Evolutionary conservation across 176 grass and related monocot genomes (phyloP).

Genomic region (Cocos nucifera): DNA sequence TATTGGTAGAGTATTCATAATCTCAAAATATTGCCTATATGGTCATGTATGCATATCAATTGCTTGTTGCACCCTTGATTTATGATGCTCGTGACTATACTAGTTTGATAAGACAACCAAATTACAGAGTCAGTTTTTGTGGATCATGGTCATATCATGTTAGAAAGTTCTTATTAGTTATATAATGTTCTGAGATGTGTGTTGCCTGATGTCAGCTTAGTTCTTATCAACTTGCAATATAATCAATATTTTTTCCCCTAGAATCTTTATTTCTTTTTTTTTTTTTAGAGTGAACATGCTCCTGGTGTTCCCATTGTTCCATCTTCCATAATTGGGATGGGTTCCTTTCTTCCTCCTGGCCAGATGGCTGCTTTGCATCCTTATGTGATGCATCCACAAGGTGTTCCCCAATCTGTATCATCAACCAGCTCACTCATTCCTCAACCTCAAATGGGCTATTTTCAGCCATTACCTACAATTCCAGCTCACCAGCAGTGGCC

Average conservation of each 20-base stretch:
- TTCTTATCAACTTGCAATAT: not conserved
- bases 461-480: slow-evolving; percentile 30
- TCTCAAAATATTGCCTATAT: no score
- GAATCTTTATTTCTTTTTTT: slow-evolving; percentile 4
- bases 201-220: not conserved
- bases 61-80: no score
- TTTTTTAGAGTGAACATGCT: slow-evolving; percentile 35
- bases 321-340: slow-evolving; percentile 42
- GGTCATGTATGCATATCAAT: no score
- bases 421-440: slow-evolving; percentile 55
- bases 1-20: no score
- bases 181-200: no score
- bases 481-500: slow-evolving; percentile 35
- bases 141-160: no score
- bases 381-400: slow-evolving; percentile 63
- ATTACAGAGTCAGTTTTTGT: no score
- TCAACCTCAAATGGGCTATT: slow-evolving; percentile 38
- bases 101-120: no score
- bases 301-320: slow-evolving; percentile 38
- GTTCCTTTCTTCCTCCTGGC: slow-evolving; percentile 42
- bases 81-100: no score
- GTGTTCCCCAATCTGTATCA: slow-evolving; percentile 43
- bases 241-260: not conserved
- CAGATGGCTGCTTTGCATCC: slow-evolving; percentile 56
- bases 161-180: no score